Conservation (phyloP, 139 green algal species). For the Desmodesmus armatus region DNA sequence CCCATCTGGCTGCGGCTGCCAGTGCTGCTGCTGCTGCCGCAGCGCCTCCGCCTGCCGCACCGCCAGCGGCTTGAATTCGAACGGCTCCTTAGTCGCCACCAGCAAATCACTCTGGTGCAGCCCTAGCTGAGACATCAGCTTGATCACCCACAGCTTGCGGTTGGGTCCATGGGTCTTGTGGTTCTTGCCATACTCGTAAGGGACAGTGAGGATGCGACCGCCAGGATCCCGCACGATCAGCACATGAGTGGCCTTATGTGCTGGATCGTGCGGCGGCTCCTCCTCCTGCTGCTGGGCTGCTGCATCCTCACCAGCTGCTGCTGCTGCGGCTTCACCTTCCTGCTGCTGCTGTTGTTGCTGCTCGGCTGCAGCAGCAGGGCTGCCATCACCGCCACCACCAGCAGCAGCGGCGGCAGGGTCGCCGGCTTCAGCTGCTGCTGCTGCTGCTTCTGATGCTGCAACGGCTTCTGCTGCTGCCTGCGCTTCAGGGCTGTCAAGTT, state of each 20-base stretch:
- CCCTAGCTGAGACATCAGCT: background rate
- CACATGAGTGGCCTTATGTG: constrained; percentile 30
- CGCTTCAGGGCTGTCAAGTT: constrained; percentile 14
- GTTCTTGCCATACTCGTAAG: constrained; percentile 36
- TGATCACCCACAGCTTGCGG: constrained; percentile 38
- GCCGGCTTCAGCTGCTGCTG: background rate
- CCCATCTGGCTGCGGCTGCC: constrained; percentile 21
- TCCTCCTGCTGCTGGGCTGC: background rate
- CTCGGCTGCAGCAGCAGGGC: background rate
- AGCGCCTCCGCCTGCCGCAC: background rate
- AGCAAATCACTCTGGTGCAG: constrained; percentile 35
- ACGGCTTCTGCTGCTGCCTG: constrained; percentile 28
- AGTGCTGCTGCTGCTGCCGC: constrained; percentile 13
- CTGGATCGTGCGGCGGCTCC: background rate
- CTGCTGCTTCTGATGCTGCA: constrained; percentile 11
- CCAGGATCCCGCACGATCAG: constrained; percentile 21
- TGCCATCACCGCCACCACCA: background rate
- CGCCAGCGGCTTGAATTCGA: background rate
- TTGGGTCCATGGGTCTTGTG: constrained; percentile 32
- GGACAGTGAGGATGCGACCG: background rate
- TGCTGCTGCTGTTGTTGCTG: constrained; percentile 18
- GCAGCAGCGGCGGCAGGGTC: background rate
- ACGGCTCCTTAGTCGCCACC: background rate
- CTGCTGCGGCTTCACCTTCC: background rate
- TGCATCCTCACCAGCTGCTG: background rate